A percentile compares a stretch with the other conserved stretches of the same genome.
These are phyloP conservation scores for Durotheca rogersii DNA, from an alignment of 495 filamentous ascomycete species.

Conservation along the genomic window DNA sequence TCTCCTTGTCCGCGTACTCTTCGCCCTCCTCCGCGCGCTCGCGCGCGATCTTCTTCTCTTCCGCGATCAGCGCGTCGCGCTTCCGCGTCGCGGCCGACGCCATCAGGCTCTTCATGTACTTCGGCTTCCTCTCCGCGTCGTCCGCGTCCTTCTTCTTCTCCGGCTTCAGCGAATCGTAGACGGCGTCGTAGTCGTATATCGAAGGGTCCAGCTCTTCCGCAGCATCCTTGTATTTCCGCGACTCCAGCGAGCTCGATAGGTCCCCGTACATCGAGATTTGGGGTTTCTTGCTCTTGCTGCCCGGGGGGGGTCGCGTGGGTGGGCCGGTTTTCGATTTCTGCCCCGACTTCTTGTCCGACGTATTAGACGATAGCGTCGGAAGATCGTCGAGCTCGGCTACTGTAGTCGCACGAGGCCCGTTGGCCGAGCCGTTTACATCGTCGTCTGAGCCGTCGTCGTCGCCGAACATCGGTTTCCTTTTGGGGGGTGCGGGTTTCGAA, in stretches of 20 bases:
- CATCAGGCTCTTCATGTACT: constrained; percentile 81
- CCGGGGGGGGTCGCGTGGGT: constrained; percentile 28
- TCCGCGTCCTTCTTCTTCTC: constrained; percentile 42
- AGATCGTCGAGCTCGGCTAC: constrained; percentile 41
- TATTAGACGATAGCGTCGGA: constrained; percentile 10
- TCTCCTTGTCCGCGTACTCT: constrained; percentile 91
- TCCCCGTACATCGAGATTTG: constrained; percentile 51
- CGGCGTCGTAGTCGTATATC: constrained; percentile 76
- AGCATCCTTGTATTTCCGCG: constrained; percentile 55
- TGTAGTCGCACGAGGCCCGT: constrained; percentile 22
- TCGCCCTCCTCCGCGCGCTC: constrained; percentile 94
- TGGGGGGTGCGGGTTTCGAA: constrained; percentile 42
- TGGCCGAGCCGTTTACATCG: constrained; percentile 32
- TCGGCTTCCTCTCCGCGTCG: constrained; percentile 58
- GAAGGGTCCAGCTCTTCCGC: constrained; percentile 62
- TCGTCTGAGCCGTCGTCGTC: constrained; percentile 53
- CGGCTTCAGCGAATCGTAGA: constrained; percentile 65
- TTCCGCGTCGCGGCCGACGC: constrained; percentile 83
- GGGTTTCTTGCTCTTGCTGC: constrained; percentile 36
- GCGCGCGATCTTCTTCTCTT: constrained; percentile 80
- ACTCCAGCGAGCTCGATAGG: constrained; percentile 55
- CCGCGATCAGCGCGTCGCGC: constrained; percentile 81
- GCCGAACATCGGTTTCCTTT: constrained; percentile 53
- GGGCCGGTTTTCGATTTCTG: constrained; percentile 27
- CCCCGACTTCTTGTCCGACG: constrained; percentile 27